phyloP scores from a whole-genome alignment of 1,284 basidiomycete species.

The Moniliella sp. region DNA sequence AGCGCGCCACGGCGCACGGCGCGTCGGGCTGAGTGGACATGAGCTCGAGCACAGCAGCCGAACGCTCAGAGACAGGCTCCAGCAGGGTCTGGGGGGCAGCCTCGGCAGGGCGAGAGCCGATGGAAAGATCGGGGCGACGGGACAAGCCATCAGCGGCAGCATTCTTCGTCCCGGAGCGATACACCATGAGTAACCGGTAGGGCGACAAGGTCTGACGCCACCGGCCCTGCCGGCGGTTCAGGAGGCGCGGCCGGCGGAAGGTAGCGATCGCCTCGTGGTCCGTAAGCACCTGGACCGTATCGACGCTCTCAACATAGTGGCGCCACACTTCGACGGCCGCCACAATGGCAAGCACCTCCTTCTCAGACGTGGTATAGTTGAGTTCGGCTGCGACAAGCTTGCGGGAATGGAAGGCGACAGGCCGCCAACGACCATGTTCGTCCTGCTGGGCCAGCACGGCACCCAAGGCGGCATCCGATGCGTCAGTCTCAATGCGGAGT shows the following conservation, averaged over 20 bases:
- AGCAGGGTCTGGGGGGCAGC: no score
- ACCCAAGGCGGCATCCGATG: slow-evolving; percentile 25
- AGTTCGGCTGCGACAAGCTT: slow-evolving; percentile 7
- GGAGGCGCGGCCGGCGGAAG: slow-evolving; percentile 3
- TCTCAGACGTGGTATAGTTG: slow-evolving; percentile 6
- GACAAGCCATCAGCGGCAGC: slow-evolving; percentile 1
- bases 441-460: slow-evolving; percentile 15
- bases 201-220: neutral
- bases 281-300: slow-evolving; percentile 1
- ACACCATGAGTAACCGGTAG: slow-evolving; percentile 1
- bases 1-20: no score
- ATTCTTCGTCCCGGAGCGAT: neutral
- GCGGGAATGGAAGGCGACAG: slow-evolving; percentile 1
- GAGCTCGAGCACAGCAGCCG: no score
- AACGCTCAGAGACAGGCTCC: no score
- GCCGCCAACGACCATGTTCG: neutral
- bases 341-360: slow-evolving; percentile 5
- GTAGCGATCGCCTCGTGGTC: slow-evolving; percentile 4
- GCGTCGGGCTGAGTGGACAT: no score
- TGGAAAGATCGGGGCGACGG: neutral
- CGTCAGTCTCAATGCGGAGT: slow-evolving; percentile 26
- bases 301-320: slow-evolving; percentile 2
- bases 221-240: slow-evolving; percentile 1
- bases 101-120: no score
- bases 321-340: slow-evolving; percentile 1